These are phyloP conservation scores for Cadophora sp. DNA, from an alignment of 2,329 filamentous ascomycete genomes.

Conservation along the genomic window DNA sequence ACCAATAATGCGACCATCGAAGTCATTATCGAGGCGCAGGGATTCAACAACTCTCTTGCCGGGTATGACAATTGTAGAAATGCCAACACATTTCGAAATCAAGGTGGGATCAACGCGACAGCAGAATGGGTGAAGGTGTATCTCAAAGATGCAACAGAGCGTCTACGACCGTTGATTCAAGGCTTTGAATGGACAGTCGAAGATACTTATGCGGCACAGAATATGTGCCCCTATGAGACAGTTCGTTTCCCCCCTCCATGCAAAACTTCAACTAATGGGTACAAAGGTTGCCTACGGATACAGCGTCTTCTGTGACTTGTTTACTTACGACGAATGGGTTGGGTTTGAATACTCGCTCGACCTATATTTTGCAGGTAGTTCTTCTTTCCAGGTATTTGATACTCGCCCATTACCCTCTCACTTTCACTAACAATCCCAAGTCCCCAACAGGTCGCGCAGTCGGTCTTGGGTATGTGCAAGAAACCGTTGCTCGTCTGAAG, in stretches of 20 bases:
- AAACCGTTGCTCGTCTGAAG: constrained; percentile 73
- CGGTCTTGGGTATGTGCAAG: constrained; percentile 77
- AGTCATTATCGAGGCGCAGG: constrained; percentile 68
- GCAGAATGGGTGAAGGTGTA: constrained; percentile 69
- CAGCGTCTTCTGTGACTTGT: constrained; percentile 76
- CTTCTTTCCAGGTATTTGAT: constrained; percentile 34
- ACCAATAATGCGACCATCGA: constrained; percentile 75
- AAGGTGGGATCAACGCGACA: constrained; percentile 59
- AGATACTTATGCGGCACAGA: constrained; percentile 73
- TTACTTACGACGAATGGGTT: constrained; percentile 77
- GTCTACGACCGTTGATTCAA: constrained; percentile 62
- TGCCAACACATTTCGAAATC: constrained; percentile 52
- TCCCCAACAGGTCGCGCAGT: constrained; percentile 61
- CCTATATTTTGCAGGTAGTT: constrained; percentile 65
- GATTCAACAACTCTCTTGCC: constrained; percentile 75
- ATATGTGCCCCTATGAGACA: constrained; percentile 79
- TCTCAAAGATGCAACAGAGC: constrained; percentile 65
- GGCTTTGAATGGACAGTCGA: constrained; percentile 68
- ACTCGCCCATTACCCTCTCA: neutral
- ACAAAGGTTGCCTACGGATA: constrained; percentile 71
- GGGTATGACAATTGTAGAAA: constrained; percentile 73
- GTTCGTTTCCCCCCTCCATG: constrained; percentile 40
- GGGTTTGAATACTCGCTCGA: constrained; percentile 76
- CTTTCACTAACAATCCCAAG: neutral
- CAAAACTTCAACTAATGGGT: constrained; percentile 24